Evolutionary conservation across 1,139 yeast genomes (phyloP).

Genomic region (Wickerhamiella infanticola): DNA sequence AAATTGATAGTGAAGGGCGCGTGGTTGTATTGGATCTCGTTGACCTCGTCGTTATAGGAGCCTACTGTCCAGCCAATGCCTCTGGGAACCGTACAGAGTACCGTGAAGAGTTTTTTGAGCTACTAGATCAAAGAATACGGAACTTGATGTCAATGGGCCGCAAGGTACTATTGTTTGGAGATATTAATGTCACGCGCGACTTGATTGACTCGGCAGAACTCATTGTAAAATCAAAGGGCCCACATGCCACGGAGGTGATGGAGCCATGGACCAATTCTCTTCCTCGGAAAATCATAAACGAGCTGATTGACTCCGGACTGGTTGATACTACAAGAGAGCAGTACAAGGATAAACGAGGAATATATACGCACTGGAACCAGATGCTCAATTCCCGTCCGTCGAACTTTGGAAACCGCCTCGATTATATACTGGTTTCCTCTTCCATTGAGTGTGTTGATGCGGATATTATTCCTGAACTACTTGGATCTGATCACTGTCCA

Average conservation of each 20-base stretch:
- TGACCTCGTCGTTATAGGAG: conserved; percentile 43
- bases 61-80: conserved; percentile 91
- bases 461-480: conserved; percentile 49
- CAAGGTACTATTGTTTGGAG: conserved; percentile 69
- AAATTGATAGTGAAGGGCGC: conserved; percentile 73
- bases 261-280: conserved; percentile 18
- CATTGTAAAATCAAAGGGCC: conserved; percentile 31
- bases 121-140: conserved; percentile 45
- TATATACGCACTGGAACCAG: conserved; percentile 93
- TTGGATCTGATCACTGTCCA: conserved; percentile 95
- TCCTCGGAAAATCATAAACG: conserved; percentile 20
- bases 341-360: conserved; percentile 42
- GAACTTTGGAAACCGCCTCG: conserved; percentile 82
- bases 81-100: conserved; percentile 57
- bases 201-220: conserved; percentile 70
- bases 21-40: conserved; percentile 61
- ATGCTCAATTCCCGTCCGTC: conserved; percentile 60
- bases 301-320: conserved; percentile 21
- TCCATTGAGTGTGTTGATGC: conserved; percentile 32
- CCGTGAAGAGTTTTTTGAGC: conserved; percentile 41
- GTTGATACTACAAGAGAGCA: conserved; percentile 48
- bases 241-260: conserved; percentile 12
- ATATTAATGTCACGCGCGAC: conserved; percentile 67
- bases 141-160: conserved; percentile 35
- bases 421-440: conserved; percentile 43